Base-by-base conservation (phyloP, 108 stramenopile genomes). In the Cyclotella cryptica region DNA sequence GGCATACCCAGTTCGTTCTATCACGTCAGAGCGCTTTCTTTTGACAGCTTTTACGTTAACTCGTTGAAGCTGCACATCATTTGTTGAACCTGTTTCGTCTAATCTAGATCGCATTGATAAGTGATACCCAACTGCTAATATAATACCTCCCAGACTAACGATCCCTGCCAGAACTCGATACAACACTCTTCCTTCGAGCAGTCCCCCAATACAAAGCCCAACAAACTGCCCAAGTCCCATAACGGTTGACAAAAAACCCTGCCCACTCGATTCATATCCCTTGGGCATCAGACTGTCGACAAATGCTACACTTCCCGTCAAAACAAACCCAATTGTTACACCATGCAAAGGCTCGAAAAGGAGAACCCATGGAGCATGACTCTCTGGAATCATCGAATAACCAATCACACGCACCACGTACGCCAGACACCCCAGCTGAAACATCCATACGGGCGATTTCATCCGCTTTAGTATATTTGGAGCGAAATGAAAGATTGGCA, bases 321-420 rank as follows among this genome's bases (percentile, higher is more conserved):
- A 28, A 11, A 77, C 66, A 64, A 83, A 87, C 8, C 78, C 90
- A 62, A 83, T 88, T 49, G 90, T 91, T 15, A 91, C 66, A 0
- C 90, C 90, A 61, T 91, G 90, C 11, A 91, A 55, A 0, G 88
- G 86, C 59, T 91, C 90, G 15, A 91, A 62, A 9, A 88, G 10
- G 5, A 91, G 72, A 22, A 89, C 77, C 54, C 75, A 76, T 71
- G 71, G 70, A 13, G 79, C 75, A 72, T 69, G 74, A 59, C 68
- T 75, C 39, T 69, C 40, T 15, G 88, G 88, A 22, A 91, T 62
- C 28, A 87, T 18, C 6, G 88, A 88, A 55, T 91, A 89, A 17
- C 88, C 88, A 40, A 88, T 30, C 0, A 89, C 88, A 13, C 90
- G 83, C 52, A 79, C 61, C 17, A 86, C 64, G 30, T 88, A 91